Evolutionary conservation across 371 early-diverging fungal genomes (phyloP), one percentile per base, ranked within the genome.

Genomic region (Capillidium rhysosporum): DNA sequence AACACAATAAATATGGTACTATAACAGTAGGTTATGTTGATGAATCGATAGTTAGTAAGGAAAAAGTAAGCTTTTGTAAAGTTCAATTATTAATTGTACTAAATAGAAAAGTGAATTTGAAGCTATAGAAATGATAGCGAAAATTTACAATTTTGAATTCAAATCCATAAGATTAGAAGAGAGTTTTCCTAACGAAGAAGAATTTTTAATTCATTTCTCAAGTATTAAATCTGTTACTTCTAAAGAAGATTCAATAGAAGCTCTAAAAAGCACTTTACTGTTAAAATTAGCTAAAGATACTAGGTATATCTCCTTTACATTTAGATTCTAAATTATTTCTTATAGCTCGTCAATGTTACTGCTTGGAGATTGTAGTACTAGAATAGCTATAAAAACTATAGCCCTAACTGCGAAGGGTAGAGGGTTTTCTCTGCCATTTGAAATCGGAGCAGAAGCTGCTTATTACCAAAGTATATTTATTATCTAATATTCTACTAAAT

Each of bases 391-490:
- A 45, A 80, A 77, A 53, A 76, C 81, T 49, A 80, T 93, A 39
- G 65, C 86, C 0, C 64, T 76, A 56, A 86, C 86, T 5, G 73
- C 80, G 43, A 80, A 86, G 51, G 93, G 93, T 0, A 77, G 89
- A 25, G 93, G 93, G 16, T 82, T 82, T 59, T 79, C 77, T 30
- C 62, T 89, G 21, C 86, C 93, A 4, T 64, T 79, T 20, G 88
- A 89, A 46, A 71, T 84, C 2, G 73, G 81, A 0, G 64, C 73
- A 4, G 79, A 83, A 51, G 67, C 72, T 18, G 55, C 52, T n/a
- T 68, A 61, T 63, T 53, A 60, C 51, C 46, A 64, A 59, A 72
- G 64, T 55, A 61, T 45, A 0, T 24, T 23, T 29, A 16, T 1
- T 30, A n/a, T 51, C 28, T 23, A 21, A 25, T 29, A 43, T 10